These are phyloP conservation scores for Macrocybe gigantea DNA, from an alignment of 768 basidiomycete species.

Conservation along the genomic window DNA sequence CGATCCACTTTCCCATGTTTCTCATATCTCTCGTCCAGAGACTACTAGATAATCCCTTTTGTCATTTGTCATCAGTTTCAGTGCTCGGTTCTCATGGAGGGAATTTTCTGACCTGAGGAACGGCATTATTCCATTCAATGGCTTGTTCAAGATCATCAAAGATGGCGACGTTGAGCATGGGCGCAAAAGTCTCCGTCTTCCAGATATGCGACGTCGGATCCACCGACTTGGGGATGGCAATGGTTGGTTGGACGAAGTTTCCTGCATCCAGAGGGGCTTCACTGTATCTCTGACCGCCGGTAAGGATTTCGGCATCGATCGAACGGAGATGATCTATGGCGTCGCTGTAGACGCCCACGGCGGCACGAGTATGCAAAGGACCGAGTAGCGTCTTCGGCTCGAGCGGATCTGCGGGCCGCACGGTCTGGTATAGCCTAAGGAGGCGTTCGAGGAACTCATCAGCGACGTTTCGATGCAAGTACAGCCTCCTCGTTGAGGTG, in stretches of 20 bases:
- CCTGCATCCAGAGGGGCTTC: slow-evolving; percentile 53
- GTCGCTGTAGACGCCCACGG: slow-evolving; percentile 57
- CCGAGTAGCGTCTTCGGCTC: slow-evolving; percentile 70
- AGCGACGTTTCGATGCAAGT: slow-evolving; percentile 80
- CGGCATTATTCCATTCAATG: slow-evolving; percentile 86
- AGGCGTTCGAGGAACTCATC: slow-evolving; percentile 71
- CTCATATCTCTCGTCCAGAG: slow-evolving; percentile 86
- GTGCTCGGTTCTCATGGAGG: slow-evolving; percentile 7
- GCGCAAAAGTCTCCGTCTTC: slow-evolving; percentile 82
- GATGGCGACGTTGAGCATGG: slow-evolving; percentile 79
- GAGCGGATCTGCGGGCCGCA: slow-evolving; percentile 85
- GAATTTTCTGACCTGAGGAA: slow-evolving; percentile 54
- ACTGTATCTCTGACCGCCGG: slow-evolving; percentile 59
- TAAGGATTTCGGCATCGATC: slow-evolving; percentile 71
- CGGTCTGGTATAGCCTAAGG: slow-evolving; percentile 61
- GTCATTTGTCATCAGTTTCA: slow-evolving; percentile 7
- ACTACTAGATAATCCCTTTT: slow-evolving; percentile 79
- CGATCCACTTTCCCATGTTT: slow-evolving; percentile 88
- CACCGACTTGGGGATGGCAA: slow-evolving; percentile 60
- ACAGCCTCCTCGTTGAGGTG: slow-evolving; percentile 88
- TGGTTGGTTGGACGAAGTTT: slow-evolving; percentile 87
- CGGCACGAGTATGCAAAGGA: slow-evolving; percentile 72
- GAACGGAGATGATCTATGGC: slow-evolving; percentile 58
- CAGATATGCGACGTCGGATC: slow-evolving; percentile 56
- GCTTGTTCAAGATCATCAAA: slow-evolving; percentile 87